Base-by-base conservation (phyloP, 1,139 yeast species). In the Debaryomyces coudertii region DNA sequence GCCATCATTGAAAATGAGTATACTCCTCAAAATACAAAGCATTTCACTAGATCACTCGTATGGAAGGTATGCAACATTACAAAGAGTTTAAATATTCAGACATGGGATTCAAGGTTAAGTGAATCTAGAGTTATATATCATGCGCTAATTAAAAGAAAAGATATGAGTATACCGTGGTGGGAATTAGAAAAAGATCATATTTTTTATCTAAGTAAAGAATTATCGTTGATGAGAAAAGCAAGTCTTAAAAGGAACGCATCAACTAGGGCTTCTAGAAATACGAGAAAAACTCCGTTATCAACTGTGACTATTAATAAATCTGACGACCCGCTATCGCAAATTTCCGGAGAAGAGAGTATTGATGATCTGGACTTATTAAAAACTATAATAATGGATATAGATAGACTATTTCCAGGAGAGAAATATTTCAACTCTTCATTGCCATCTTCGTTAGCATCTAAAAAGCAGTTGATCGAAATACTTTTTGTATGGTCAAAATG, bases 391-490 rank as follows among this genome's bases (percentile, higher is more conserved):
- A 62, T 83, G 48, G 92, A 85, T 55, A 79, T 84, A 5, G 83
- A 82, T 24, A 64, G 92, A 47, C 64, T 85, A 16, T 77, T 85
- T 51, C 86, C 87, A 0, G 78, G 84, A 4, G 87, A 84, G 28
- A 69, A 67, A 2, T 72, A 79, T 45, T 83, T 80, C 58, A 71
- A 72, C 46, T 47, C 61, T 23, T 45, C 52, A 22, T 48, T 53
- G 25, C 51, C 60, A 1, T 44, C 50, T 3, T 48, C 66, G 5
- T 23, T 51, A 7, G 37, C 47, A 11, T 45, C 52, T 25, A 78
- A 79, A 54, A 56, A 65, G 9, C 74, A 72, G 40, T 65, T 85
- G 49, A 70, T 79, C 18, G 78, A 79, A 52, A 66, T 85, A 2
- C 58, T 85, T 24, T 84, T 70, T 60, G 66, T 78, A 6, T 82